Evolutionary conservation across 2,329 filamentous ascomycete species (phyloP).

Genomic region (Catunica adiposa): DNA sequence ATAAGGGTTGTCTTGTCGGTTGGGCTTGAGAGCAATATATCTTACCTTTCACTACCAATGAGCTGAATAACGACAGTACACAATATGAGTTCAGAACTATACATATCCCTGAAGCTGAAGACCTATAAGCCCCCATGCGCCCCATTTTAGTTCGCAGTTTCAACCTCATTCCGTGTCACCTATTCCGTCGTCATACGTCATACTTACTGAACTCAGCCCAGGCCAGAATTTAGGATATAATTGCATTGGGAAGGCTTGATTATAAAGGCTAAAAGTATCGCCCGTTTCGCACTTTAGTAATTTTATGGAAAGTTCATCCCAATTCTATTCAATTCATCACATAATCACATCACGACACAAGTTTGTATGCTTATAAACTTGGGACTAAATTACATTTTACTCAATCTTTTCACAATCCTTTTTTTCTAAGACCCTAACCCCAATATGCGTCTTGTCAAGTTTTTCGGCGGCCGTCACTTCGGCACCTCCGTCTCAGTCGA

Average conservation of each 20-base stretch:
- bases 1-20: too few relatives aligned
- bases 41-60: too few relatives aligned
- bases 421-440: not conserved
- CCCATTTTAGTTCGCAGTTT: not conserved
- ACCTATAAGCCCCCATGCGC: not conserved
- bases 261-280: not conserved
- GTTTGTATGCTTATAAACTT: too few relatives aligned
- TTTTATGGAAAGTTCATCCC: not conserved
- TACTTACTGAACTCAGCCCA: not conserved
- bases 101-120: too few relatives aligned
- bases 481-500: slow-evolving; percentile 32
- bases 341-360: too few relatives aligned
- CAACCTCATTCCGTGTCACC: not conserved
- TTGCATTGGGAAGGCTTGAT: not conserved
- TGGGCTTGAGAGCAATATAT: too few relatives aligned
- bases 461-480: slow-evolving; percentile 31
- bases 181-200: not conserved
- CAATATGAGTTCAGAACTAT: too few relatives aligned
- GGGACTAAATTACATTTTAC: not conserved
- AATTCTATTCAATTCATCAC: too few relatives aligned
- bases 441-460: slow-evolving; percentile 31
- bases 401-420: not conserved
- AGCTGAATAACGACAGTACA: too few relatives aligned
- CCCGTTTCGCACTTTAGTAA: not conserved
- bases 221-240: not conserved